These are phyloP conservation scores for Iodosphaeria phyllophila DNA, from an alignment of 2,329 filamentous ascomycete genomes.

Conservation along the genomic window DNA sequence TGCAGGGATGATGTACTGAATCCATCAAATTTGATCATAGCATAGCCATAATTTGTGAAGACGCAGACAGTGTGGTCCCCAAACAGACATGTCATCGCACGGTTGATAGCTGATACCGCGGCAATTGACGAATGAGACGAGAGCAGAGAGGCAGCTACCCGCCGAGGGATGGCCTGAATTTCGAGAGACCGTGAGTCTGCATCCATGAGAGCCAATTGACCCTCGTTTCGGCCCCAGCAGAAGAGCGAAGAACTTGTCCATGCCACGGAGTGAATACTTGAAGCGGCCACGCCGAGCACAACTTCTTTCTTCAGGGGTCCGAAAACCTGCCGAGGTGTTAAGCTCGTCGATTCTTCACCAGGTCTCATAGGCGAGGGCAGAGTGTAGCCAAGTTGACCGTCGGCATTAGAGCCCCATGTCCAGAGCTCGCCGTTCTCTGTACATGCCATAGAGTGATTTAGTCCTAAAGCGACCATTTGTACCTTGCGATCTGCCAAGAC, in stretches of 20 bases:
- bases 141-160: conserved; percentile 73
- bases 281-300: conserved; percentile 71
- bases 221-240: conserved; percentile 89
- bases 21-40: conserved; percentile 68
- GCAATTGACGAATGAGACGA: conserved; percentile 44
- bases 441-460: conserved; percentile 78
- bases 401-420: conserved; percentile 82
- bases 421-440: conserved; percentile 78
- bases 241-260: conserved; percentile 68
- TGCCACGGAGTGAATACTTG: conserved; percentile 77
- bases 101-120: conserved; percentile 75
- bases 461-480: conserved; percentile 62
- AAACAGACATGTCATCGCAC: conserved; percentile 69
- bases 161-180: conserved; percentile 63
- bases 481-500: conserved; percentile 60
- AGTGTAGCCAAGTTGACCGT: conserved; percentile 71
- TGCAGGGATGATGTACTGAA: conserved; percentile 50
- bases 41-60: conserved; percentile 90
- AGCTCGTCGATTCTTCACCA: conserved; percentile 72
- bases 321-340: conserved; percentile 72
- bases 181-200: conserved; percentile 85
- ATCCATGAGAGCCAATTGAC: conserved; percentile 85
- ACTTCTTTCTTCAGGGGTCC: conserved; percentile 75
- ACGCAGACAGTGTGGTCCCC: conserved; percentile 82
- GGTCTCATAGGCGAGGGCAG: conserved; percentile 46